These are phyloP conservation scores for Megacollybia marginata DNA, from an alignment of 768 basidiomycete genomes.

Conservation along the genomic window DNA sequence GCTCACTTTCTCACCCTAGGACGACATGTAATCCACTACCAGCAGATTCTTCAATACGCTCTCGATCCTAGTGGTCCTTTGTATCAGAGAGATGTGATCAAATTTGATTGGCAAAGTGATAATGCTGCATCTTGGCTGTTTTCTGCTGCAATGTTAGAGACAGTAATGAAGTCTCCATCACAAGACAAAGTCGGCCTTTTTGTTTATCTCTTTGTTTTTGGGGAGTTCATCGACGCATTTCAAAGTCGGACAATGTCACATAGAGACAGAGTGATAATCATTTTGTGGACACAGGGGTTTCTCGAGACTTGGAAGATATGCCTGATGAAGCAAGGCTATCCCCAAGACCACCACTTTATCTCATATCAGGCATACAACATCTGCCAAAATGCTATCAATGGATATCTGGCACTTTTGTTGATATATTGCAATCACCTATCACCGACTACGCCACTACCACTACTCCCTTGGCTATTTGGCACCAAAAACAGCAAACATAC, in stretches of 20 bases:
- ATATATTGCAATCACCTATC: conserved; percentile 25
- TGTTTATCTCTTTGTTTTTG: too few relatives aligned
- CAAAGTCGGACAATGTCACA: conserved; percentile 23
- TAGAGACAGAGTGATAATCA: conserved; percentile 19
- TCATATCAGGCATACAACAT: too few relatives aligned
- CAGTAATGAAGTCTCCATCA: conserved; percentile 14
- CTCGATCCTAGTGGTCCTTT: conserved; percentile 10
- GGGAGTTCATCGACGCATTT: too few relatives aligned
- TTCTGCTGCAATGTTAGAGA: conserved; percentile 23
- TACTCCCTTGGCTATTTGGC: conserved; percentile 27
- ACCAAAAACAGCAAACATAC: conserved; percentile 27
- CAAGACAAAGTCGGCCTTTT: conserved; percentile 29
- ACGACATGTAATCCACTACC: conserved; percentile 10
- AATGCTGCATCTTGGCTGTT: conserved; percentile 32
- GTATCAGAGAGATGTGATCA: conserved; percentile 20
- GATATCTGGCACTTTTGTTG: conserved; percentile 21
- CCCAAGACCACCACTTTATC: conserved; percentile 17
- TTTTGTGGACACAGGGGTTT: conserved; percentile 23
- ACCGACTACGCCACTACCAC: conserved; percentile 18
- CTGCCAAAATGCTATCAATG: conserved; percentile 19
- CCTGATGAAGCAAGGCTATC: conserved; percentile 17
- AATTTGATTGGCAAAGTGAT: too few relatives aligned
- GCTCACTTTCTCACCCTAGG: conserved; percentile 24
- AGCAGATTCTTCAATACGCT: conserved; percentile 14
- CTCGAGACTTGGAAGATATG: conserved; percentile 19